These are phyloP conservation scores for Botrytis tulipae DNA, from an alignment of 2,329 filamentous ascomycete genomes.

Conservation along the genomic window DNA sequence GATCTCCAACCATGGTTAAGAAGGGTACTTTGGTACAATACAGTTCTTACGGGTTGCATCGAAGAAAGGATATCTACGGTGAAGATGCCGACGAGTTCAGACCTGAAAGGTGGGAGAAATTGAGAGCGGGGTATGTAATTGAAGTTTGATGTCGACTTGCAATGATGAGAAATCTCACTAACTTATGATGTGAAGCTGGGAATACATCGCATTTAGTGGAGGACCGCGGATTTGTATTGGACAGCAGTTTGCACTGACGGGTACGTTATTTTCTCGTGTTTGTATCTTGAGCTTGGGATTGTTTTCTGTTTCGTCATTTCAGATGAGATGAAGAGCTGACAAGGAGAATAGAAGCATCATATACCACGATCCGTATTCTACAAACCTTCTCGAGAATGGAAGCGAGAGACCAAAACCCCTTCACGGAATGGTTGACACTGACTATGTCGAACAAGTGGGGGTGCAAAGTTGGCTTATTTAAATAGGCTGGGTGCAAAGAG, in stretches of 20 bases:
- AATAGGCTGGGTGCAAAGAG: background rate
- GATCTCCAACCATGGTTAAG: slow-evolving; percentile 36
- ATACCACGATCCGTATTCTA: slow-evolving; percentile 38
- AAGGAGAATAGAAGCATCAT: slow-evolving; percentile 44
- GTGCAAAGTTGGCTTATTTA: slow-evolving; percentile 25
- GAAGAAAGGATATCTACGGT: slow-evolving; percentile 60
- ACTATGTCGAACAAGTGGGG: slow-evolving; percentile 30
- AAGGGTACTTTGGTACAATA: slow-evolving; percentile 30
- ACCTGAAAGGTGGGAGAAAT: slow-evolving; percentile 39
- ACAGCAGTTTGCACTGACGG: slow-evolving; percentile 35
- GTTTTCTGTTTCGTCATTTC: background rate
- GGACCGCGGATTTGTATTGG: slow-evolving; percentile 72
- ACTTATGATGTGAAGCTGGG: slow-evolving; percentile 59
- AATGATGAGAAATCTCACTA: background rate
- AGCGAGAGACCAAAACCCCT: slow-evolving; percentile 27
- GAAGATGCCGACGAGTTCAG: slow-evolving; percentile 46
- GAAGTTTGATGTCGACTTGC: background rate
- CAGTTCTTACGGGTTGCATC: slow-evolving; percentile 38
- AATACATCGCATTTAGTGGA: slow-evolving; percentile 72
- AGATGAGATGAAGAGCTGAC: slow-evolving; percentile 34
- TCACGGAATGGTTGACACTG: slow-evolving; percentile 29
- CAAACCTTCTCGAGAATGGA: slow-evolving; percentile 36
- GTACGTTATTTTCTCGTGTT: slow-evolving; percentile 27
- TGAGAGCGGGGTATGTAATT: slow-evolving; percentile 11
- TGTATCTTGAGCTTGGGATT: slow-evolving; percentile 26